phyloP scores from a whole-genome alignment of 2,329 filamentous ascomycete genomes.

The Diaporthe vexans region DNA sequence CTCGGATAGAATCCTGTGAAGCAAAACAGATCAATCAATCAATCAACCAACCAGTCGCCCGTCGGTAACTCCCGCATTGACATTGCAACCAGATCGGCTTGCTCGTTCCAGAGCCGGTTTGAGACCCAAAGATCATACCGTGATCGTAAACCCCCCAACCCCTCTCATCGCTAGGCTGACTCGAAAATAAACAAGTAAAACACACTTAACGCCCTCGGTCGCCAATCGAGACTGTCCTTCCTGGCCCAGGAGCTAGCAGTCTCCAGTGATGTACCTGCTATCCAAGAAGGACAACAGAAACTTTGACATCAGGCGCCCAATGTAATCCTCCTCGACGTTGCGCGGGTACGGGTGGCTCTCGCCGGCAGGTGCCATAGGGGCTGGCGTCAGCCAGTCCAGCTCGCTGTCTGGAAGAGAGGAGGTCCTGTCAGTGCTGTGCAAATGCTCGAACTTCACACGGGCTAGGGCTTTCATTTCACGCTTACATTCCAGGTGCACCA shows the following conservation, averaged over 20 bases:
- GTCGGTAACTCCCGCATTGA: constrained; percentile 12
- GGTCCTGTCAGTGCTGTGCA: constrained; percentile 6
- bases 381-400: constrained; percentile 60
- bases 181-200: background rate
- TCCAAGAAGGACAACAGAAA: constrained; percentile 69
- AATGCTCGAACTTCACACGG: background rate
- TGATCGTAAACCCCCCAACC: background rate
- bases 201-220: background rate
- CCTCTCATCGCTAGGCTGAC: background rate
- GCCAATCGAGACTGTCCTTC: background rate
- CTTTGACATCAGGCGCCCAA: constrained; percentile 65
- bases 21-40: constrained; percentile 5
- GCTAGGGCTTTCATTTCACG: constrained; percentile 37
- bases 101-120: background rate
- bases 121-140: constrained; percentile 6
- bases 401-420: constrained; percentile 51
- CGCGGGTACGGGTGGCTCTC: constrained; percentile 62
- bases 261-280: constrained; percentile 63
- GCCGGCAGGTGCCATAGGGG: constrained; percentile 56
- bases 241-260: background rate
- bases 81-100: constrained; percentile 13
- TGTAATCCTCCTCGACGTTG: constrained; percentile 65
- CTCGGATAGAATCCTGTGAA: background rate
- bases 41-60: background rate
- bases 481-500: constrained; percentile 62